phyloP scores from a whole-genome alignment of 2,329 filamentous ascomycete genomes.

The Talaromyces sp. region DNA sequence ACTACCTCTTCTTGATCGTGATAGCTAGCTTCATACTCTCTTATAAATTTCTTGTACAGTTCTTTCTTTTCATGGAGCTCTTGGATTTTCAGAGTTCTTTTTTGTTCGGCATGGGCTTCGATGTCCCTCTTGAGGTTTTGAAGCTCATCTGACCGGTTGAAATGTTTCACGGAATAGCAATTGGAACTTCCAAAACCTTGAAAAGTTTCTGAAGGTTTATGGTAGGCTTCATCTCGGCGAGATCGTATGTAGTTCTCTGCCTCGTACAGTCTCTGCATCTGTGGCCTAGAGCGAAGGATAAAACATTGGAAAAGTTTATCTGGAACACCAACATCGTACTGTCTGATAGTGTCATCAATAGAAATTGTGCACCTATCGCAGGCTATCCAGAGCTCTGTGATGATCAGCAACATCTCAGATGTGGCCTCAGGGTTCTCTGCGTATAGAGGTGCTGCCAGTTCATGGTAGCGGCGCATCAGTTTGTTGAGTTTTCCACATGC shows the following conservation, averaged over 20 bases:
- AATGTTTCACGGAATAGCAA: neutral
- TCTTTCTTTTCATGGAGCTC: neutral
- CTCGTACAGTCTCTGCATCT: neutral
- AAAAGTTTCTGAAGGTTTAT: neutral
- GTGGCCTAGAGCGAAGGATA: neutral
- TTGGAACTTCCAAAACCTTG: neutral
- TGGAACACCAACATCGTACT: constrained; percentile 48
- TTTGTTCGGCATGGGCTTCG: neutral
- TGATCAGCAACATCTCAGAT: constrained; percentile 54
- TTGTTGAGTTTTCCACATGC: neutral
- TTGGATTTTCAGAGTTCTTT: neutral
- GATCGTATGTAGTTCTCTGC: neutral
- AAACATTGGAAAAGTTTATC: neutral
- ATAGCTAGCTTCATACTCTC: neutral
- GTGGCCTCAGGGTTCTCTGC: constrained; percentile 38
- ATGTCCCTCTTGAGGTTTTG: neutral
- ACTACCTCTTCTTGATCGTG: neutral
- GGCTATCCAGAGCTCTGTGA: constrained; percentile 57
- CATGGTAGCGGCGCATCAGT: neutral
- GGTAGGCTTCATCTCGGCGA: neutral
- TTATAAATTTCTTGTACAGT: neutral
- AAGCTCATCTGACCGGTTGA: neutral
- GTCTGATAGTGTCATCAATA: constrained; percentile 36
- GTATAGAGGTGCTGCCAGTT: constrained; percentile 26
- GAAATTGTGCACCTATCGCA: constrained; percentile 46